Conservation (phyloP, 2,329 filamentous ascomycete genomes). For the Karstenula rhodostoma region DNA sequence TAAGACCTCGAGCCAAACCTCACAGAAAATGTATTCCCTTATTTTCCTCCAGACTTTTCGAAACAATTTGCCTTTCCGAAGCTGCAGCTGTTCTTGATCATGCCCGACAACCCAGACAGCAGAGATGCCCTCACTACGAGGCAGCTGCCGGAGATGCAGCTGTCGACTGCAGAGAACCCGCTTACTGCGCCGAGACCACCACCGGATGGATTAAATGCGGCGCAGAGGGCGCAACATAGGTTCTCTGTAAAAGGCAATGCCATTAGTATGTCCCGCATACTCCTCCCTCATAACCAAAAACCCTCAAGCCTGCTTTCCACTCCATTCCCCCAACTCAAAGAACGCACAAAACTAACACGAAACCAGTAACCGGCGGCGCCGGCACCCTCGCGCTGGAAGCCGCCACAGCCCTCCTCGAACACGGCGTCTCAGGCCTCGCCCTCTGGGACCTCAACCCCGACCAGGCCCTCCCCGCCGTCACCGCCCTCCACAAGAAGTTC, state of each 20-base stretch:
- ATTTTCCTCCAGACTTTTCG: background rate
- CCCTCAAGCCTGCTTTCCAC: background rate
- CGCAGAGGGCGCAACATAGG: constrained; percentile 55
- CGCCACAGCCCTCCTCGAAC: constrained; percentile 71
- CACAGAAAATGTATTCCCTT: background rate
- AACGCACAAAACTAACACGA: background rate
- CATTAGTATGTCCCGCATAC: constrained; percentile 53
- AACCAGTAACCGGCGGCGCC: constrained; percentile 69
- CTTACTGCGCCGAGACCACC: constrained; percentile 53
- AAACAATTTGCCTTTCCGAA: background rate
- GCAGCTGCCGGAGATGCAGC: constrained; percentile 58
- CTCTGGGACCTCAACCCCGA: constrained; percentile 67
- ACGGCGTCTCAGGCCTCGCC: constrained; percentile 66
- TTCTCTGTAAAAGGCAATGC: constrained; percentile 63
- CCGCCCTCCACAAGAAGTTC: constrained; percentile 61
- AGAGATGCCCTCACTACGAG: constrained; percentile 55
- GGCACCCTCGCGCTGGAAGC: constrained; percentile 69
- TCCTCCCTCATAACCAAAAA: background rate
- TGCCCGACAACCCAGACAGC: constrained; percentile 40
- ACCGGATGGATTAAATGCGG: constrained; percentile 52
- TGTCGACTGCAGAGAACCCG: constrained; percentile 57
- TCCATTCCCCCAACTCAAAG: background rate
- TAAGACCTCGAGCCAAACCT: background rate
- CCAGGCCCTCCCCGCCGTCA: constrained; percentile 53
- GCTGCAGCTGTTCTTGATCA: background rate